A percentile compares a stretch with the other conserved stretches of the same genome.
Evolutionary conservation across 495 filamentous ascomycete species (phyloP).

Genomic region (Talaromyces stipitatus): DNA sequence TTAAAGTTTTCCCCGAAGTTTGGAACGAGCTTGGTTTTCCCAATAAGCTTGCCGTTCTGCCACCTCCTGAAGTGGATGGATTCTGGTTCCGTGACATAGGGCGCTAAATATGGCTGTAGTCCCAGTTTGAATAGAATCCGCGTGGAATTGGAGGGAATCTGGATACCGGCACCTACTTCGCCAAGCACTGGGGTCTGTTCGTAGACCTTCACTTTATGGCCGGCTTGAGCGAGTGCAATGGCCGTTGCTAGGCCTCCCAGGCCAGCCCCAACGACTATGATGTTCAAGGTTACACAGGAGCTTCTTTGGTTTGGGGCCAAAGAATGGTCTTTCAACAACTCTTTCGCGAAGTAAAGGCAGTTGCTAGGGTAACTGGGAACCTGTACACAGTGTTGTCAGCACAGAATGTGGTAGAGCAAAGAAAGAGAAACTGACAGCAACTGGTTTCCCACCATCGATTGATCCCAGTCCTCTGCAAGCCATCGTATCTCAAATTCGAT

Average conservation of each 20-base stretch:
- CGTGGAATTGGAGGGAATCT: slow-evolving; percentile 48
- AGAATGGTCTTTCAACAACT: too few relatives aligned
- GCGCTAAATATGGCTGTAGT: slow-evolving; percentile 22
- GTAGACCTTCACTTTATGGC: slow-evolving; percentile 39
- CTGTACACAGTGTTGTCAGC: too few relatives aligned
- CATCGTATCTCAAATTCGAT: too few relatives aligned
- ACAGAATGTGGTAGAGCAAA: too few relatives aligned
- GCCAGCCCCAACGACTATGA: slow-evolving; percentile 43
- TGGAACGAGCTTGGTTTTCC: slow-evolving; percentile 26
- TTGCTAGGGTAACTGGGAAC: slow-evolving; percentile 13
- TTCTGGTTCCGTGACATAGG: slow-evolving; percentile 25
- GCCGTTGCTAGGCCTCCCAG: slow-evolving; percentile 44
- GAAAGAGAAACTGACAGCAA: too few relatives aligned
- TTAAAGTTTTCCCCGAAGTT: slow-evolving; percentile 25
- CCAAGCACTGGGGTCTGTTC: slow-evolving; percentile 36
- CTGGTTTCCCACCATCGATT: too few relatives aligned
- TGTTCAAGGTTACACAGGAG: slow-evolving; percentile 10
- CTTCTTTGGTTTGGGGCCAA: too few relatives aligned
- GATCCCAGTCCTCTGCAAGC: too few relatives aligned
- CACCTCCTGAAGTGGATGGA: slow-evolving; percentile 34
- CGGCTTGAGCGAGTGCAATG: slow-evolving; percentile 33
- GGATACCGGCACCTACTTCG: slow-evolving; percentile 54
- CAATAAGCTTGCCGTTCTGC: slow-evolving; percentile 31
- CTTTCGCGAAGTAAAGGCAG: slow-evolving; percentile 10
- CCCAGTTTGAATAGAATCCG: slow-evolving; percentile 38